phyloP scores from a whole-genome alignment of 371 early-diverging fungal genomes.

The Mortierella sp. region DNA sequence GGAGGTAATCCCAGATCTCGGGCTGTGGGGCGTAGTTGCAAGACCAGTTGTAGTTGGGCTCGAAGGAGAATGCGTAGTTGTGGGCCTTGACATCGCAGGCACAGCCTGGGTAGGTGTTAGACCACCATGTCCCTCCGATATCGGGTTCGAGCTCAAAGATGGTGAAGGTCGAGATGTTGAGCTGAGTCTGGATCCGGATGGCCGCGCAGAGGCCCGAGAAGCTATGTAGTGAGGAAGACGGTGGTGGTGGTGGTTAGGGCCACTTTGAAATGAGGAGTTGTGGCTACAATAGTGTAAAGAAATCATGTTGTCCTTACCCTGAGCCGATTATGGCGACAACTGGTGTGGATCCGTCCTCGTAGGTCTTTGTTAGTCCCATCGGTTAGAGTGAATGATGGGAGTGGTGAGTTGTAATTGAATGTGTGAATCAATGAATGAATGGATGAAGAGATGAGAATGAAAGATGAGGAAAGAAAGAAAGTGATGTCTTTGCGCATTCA shows the following conservation, averaged over 20 bases:
- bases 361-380: constrained; percentile 32
- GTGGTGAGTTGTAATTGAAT: neutral
- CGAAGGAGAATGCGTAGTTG: constrained; percentile 39
- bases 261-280: neutral
- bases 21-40: constrained; percentile 58
- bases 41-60: constrained; percentile 63
- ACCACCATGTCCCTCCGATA: constrained; percentile 73
- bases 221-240: constrained; percentile 32
- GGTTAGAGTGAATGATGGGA: no score
- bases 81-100: constrained; percentile 72
- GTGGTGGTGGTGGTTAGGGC: neutral
- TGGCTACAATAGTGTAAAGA: neutral
- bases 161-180: constrained; percentile 60
- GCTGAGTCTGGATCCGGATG: constrained; percentile 62
- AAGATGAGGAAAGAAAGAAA: neutral
- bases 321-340: constrained; percentile 47
- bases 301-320: constrained; percentile 10
- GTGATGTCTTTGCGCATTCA: neutral
- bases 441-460: neutral
- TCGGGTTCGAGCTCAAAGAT: constrained; percentile 66
- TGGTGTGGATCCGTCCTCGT: constrained; percentile 31
- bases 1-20: constrained; percentile 67
- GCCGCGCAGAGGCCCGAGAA: constrained; percentile 70
- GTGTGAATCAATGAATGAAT: neutral
- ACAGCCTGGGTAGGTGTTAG: constrained; percentile 73